Percentiles rank a stretch among this genome's conserved stretches.
These are phyloP conservation scores for Gliomastix tumulicola DNA, from an alignment of 2,329 filamentous ascomycete genomes.

Conservation along the genomic window DNA sequence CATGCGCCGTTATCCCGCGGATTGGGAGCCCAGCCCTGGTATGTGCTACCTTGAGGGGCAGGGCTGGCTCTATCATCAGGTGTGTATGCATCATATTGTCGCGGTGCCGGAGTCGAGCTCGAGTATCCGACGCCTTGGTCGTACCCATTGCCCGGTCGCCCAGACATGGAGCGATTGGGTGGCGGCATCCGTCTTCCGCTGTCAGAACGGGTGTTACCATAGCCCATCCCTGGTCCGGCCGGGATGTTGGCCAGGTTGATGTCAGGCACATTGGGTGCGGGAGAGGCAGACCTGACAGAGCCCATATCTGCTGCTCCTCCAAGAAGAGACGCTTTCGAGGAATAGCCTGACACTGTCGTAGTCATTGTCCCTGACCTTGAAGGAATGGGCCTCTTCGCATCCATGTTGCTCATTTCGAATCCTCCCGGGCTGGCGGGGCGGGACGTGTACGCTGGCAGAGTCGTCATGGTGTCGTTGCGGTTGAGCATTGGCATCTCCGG, in stretches of 20 bases:
- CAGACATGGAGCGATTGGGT: not conserved
- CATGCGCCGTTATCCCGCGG: too few relatives aligned
- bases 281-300: slow-evolving; percentile 30
- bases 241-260: slow-evolving; percentile 13
- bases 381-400: slow-evolving; percentile 41
- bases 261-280: slow-evolving; percentile 24
- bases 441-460: slow-evolving; percentile 56
- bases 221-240: slow-evolving; percentile 8
- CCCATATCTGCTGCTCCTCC: slow-evolving; percentile 55
- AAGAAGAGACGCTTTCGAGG: slow-evolving; percentile 57
- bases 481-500: slow-evolving; percentile 51
- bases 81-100: slow-evolving; percentile 19
- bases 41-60: slow-evolving; percentile 18
- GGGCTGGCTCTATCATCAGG: slow-evolving; percentile 22
- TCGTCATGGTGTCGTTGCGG: slow-evolving; percentile 53
- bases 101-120: slow-evolving; percentile 5
- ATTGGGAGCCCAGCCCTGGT: slow-evolving; percentile 12
- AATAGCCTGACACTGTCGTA: slow-evolving; percentile 46
- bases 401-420: slow-evolving; percentile 45
- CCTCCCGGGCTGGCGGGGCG: slow-evolving; percentile 47
- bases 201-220: slow-evolving; percentile 8
- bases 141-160: slow-evolving; percentile 14
- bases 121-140: slow-evolving; percentile 21
- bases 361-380: slow-evolving; percentile 44
- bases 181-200: not conserved